Evolutionary conservation across 108 stramenopile species (phyloP), one percentile per base, ranked within the genome.

Genomic region (Pseudonitzschia multiseries): DNA sequence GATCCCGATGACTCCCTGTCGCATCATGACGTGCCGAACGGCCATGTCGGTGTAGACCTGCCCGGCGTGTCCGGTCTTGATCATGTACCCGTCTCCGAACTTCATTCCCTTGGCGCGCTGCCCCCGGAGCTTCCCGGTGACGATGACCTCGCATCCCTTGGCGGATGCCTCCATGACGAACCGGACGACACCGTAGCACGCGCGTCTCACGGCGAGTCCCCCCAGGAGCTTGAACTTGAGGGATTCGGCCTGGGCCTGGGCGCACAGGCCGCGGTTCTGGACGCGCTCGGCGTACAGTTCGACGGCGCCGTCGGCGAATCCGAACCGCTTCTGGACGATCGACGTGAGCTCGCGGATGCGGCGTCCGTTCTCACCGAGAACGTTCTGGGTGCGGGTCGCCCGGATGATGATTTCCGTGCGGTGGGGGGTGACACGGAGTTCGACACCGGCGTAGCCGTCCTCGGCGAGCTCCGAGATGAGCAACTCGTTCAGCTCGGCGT

Each of bases 51-150:
- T 97, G 96, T 99, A 99, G 40, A 96, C 97, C 80, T 96, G 89
- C 78, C 91, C 90, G 65, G 98, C 96, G 75, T 98, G 97, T 69
- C 99, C 99, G 44, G 97, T 95, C 95, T 99, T 99, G 96, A 99
- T 98, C 99, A 99, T 99, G 96, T 98, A 99, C 20, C 99, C 99
- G 73, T 99, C 97, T 44, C 93, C 93, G 86, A 99, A 99, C 85
- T 99, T 99, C 98, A 99, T 99, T 60, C 90, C 95, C 96, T 99
- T 99, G 82, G 99, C 99, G 91, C 99, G 97, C 83, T 97, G 97
- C 83, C 97, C 99, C 68, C 98, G 93, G 24, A 99, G 97, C 92
- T 99, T 99, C 70, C 99, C 99, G 63, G 98, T 93, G 57, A 99
- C 99, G 75, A 98, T 89, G 62, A 99, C 98, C 89, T 99, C 99